phyloP scores from a whole-genome alignment of 768 basidiomycete species.

The Austroboletus eburneus region DNA sequence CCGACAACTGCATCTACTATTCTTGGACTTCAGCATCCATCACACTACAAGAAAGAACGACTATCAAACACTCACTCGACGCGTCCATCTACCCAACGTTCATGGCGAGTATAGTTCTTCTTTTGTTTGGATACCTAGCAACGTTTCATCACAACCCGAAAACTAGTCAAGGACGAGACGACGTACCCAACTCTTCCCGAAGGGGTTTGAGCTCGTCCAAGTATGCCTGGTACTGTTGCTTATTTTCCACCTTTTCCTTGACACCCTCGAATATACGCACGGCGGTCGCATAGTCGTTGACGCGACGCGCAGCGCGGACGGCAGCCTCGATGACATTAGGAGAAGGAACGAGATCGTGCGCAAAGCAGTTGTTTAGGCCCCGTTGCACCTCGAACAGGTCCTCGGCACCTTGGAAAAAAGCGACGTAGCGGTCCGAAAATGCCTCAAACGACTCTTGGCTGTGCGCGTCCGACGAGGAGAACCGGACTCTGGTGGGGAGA shows the following conservation, averaged over 20 bases:
- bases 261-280: conserved; percentile 95
- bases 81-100: conserved; percentile 15
- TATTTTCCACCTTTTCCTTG: conserved; percentile 97
- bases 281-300: conserved; percentile 96
- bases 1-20: conserved; percentile 24
- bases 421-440: conserved; percentile 90
- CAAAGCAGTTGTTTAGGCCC: conserved; percentile 99
- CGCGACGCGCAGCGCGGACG: conserved; percentile 80
- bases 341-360: conserved; percentile 93
- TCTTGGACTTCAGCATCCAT: conserved; percentile 4
- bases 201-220: conserved; percentile 85
- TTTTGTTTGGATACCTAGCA: conserved; percentile 52
- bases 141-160: background rate
- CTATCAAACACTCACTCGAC: conserved; percentile 14
- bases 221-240: conserved; percentile 90
- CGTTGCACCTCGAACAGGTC: conserved; percentile 99
- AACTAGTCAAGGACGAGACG: background rate
- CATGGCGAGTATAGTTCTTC: conserved; percentile 59
- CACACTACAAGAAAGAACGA: background rate
- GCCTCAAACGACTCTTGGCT: conserved; percentile 90
- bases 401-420: conserved; percentile 88
- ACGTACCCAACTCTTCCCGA: conserved; percentile 86
- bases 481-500: conserved; percentile 34
- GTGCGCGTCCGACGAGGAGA: conserved; percentile 54
- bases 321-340: conserved; percentile 83